phyloP scores from a whole-genome alignment of 331 rosid species.

The Quercus tomentella region DNA sequence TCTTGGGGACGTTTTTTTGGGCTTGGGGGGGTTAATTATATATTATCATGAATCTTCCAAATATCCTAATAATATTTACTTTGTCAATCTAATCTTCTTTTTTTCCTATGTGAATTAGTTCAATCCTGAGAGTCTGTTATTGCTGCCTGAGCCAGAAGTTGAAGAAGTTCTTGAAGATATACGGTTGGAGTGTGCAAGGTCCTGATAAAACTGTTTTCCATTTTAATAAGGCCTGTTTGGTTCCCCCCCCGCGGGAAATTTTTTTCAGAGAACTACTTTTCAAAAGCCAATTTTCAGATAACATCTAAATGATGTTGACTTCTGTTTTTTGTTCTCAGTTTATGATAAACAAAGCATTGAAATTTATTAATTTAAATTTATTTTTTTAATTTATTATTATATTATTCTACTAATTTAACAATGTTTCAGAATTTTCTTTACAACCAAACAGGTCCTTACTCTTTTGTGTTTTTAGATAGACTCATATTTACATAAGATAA shows the following conservation, averaged over 20 bases:
- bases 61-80: neutral
- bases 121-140: constrained; percentile 38
- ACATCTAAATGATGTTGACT: neutral
- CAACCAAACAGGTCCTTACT: neutral
- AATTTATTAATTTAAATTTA: neutral
- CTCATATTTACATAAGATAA: neutral
- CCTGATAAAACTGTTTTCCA: constrained; percentile 15
- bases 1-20: neutral
- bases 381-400: no score
- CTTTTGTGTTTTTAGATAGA: neutral
- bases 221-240: neutral
- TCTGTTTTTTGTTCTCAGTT: neutral
- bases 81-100: constrained; percentile 17
- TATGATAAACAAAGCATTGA: neutral
- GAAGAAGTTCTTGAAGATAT: constrained; percentile 80
- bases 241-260: neutral
- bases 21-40: neutral
- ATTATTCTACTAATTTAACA: neutral
- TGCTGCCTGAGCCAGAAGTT: constrained; percentile 47
- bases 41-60: neutral
- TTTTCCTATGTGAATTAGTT: constrained; percentile 44
- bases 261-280: neutral
- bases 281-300: neutral
- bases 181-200: constrained; percentile 96
- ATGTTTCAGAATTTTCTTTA: neutral